A percentile compares a stretch with the other conserved stretches of the same genome.
Conservation (phyloP, 495 filamentous ascomycete genomes). For the Evernia prunastri region DNA sequence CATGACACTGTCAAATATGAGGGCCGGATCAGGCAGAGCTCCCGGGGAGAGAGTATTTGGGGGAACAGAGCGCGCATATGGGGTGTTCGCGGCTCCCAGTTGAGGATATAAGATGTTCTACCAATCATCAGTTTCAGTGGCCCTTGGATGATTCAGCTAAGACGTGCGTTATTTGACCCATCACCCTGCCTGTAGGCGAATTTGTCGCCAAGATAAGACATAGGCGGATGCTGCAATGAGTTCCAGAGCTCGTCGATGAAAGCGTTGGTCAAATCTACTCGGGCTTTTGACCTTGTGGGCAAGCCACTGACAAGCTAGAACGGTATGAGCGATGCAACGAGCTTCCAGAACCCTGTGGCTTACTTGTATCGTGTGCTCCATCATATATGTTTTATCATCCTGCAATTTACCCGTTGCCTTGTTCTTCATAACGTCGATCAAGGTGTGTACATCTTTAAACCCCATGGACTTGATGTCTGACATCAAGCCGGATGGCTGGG, state of each 20-base stretch:
- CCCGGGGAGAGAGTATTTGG: constrained; percentile 47
- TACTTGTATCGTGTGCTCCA: constrained; percentile 45
- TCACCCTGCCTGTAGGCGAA: constrained; percentile 64
- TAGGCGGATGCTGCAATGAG: constrained; percentile 47
- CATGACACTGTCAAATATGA: constrained; percentile 49
- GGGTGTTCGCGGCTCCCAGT: constrained; percentile 50
- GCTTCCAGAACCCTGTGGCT: background rate
- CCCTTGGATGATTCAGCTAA: background rate
- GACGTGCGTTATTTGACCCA: constrained; percentile 53
- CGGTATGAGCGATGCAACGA: background rate
- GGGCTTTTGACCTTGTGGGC: constrained; percentile 54
- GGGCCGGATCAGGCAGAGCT: constrained; percentile 47
- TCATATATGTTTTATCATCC: constrained; percentile 69
- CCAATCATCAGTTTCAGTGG: constrained; percentile 1
- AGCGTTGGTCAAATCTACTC: constrained; percentile 58
- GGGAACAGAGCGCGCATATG: constrained; percentile 49
- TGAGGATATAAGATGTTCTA: constrained; percentile 48
- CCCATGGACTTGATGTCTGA: constrained; percentile 58
- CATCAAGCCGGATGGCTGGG: constrained; percentile 50
- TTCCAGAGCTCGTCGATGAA: constrained; percentile 69
- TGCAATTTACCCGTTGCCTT: constrained; percentile 50
- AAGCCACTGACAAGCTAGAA: constrained; percentile 57
- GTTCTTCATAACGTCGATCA: constrained; percentile 47
- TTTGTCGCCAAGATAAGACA: constrained; percentile 58
- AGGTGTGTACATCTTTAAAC: constrained; percentile 50